A percentile compares a stretch with the other conserved stretches of the same genome.
Evolutionary conservation across 1,284 basidiomycete species (phyloP).

Genomic region (Wallemia ichthyophaga): DNA sequence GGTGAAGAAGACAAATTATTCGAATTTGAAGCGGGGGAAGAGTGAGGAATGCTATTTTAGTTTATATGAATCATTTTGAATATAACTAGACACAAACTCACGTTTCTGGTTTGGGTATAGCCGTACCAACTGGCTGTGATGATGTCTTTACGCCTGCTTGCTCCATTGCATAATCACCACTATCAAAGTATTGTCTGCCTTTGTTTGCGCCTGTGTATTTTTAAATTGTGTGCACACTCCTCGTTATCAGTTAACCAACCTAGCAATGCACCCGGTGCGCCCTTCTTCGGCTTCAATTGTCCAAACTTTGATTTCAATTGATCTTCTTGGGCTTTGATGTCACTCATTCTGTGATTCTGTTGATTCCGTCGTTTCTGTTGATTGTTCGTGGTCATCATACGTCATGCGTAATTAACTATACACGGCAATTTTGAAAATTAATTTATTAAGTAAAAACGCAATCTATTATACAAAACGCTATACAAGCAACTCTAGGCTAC

Average conservation of each 20-base stretch:
- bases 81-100: slow-evolving; percentile 18
- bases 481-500: too few relatives aligned
- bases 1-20: not conserved
- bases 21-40: not conserved
- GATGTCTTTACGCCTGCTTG: slow-evolving; percentile 66
- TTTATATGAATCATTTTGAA: not conserved
- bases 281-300: not conserved
- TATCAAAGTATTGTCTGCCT: slow-evolving; percentile 96
- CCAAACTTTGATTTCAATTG: not conserved
- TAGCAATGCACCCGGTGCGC: not conserved
- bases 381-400: not conserved
- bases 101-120: slow-evolving; percentile 86
- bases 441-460: too few relatives aligned
- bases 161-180: slow-evolving; percentile 81
- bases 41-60: not conserved
- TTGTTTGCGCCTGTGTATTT: slow-evolving; percentile 15
- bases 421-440: not conserved
- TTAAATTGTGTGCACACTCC: not conserved
- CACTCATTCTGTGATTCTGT: too few relatives aligned
- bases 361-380: not conserved
- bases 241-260: not conserved
- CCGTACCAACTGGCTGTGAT: slow-evolving; percentile 62
- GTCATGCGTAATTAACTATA: not conserved
- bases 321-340: not conserved
- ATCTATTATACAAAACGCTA: too few relatives aligned